These are phyloP conservation scores for Inosperma sp. DNA, from an alignment of 768 basidiomycete species.

Conservation along the genomic window DNA sequence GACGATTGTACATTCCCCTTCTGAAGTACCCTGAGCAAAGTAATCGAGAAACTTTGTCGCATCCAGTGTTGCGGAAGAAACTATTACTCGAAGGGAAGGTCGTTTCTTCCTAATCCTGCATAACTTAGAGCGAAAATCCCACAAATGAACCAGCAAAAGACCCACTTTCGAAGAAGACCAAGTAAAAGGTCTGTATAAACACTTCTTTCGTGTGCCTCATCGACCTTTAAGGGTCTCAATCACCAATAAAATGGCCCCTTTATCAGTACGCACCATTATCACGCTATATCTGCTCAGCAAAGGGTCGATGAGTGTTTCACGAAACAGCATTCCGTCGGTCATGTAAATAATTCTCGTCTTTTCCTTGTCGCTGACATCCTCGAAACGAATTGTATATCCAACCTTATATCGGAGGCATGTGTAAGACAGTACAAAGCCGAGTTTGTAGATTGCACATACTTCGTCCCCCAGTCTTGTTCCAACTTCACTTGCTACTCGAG, in stretches of 20 bases:
- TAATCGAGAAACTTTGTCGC: constrained; percentile 86
- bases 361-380: constrained; percentile 83
- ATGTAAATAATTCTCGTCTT: constrained; percentile 89
- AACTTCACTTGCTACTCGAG: constrained; percentile 88
- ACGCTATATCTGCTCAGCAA: constrained; percentile 89
- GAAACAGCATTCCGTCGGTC: constrained; percentile 98
- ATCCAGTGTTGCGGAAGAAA: constrained; percentile 96
- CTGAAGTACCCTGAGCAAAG: constrained; percentile 63
- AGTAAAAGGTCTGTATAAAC: constrained; percentile 93
- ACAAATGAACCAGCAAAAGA: neutral
- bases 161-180: constrained; percentile 89
- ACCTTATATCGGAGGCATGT: constrained; percentile 59
- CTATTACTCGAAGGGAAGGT: constrained; percentile 82
- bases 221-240: constrained; percentile 53
- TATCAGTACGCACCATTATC: constrained; percentile 67
- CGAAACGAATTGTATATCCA: constrained; percentile 96
- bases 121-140: neutral
- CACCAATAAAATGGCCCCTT: neutral
- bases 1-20: constrained; percentile 75
- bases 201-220: constrained; percentile 96
- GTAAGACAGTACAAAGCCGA: neutral
- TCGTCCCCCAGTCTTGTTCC: constrained; percentile 87
- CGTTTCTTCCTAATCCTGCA: constrained; percentile 85
- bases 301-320: constrained; percentile 90
- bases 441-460: constrained; percentile 36